Evolutionary conservation across 2,329 filamentous ascomycete species (phyloP).

Genomic region (Aspergillus pseudoglaucus): DNA sequence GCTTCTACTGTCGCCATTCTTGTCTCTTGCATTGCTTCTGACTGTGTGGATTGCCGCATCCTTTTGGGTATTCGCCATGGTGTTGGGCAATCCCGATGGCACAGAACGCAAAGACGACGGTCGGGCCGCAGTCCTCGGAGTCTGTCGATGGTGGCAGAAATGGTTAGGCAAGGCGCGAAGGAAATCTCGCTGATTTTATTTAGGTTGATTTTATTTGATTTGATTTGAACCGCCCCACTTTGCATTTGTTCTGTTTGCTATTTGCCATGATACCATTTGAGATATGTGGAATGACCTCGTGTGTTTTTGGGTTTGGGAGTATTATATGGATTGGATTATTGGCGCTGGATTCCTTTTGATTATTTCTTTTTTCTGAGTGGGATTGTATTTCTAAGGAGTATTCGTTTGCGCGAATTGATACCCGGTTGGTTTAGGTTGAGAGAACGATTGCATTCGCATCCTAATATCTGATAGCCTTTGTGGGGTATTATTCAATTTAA

Average conservation of each 20-base stretch:
- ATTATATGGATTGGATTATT: background rate
- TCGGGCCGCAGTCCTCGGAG: constrained; percentile 51
- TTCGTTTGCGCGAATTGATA: too few relatives aligned
- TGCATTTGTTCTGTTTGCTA: constrained; percentile 4
- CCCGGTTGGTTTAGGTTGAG: too few relatives aligned
- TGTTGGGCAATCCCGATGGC: constrained; percentile 57
- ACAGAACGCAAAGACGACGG: constrained; percentile 56
- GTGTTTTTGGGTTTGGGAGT: background rate
- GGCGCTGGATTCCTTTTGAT: background rate
- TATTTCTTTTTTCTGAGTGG: too few relatives aligned
- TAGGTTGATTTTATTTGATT: background rate
- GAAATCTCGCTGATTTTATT: constrained; percentile 7
- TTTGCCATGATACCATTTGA: constrained; percentile 21
- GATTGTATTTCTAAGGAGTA: too few relatives aligned
- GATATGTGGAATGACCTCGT: constrained; percentile 18
- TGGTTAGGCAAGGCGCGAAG: constrained; percentile 43
- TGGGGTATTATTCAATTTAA: too few relatives aligned
- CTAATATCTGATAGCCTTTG: too few relatives aligned
- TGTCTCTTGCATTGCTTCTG: constrained; percentile 51
- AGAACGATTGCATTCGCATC: too few relatives aligned
- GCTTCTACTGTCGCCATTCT: constrained; percentile 49
- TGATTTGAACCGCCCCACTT: constrained; percentile 4
- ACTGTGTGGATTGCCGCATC: constrained; percentile 54
- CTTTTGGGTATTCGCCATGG: constrained; percentile 57
- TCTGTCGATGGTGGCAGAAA: constrained; percentile 55